Base-by-base conservation (phyloP, 306 rosid species). In the Begonia masoniana region DNA sequence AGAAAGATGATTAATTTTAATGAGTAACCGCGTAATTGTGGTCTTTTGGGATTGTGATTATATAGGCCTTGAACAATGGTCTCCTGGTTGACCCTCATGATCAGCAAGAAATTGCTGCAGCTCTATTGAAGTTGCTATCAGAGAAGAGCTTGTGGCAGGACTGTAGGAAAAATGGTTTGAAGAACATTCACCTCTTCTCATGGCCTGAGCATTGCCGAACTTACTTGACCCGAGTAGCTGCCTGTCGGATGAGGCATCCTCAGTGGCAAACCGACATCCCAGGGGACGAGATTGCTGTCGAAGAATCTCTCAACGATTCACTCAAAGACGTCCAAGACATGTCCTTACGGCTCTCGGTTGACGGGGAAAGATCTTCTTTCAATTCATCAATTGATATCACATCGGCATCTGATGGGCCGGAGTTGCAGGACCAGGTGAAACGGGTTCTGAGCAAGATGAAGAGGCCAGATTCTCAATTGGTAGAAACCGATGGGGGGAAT, bases 131-230 rank as follows among this genome's bases (percentile, higher is more conserved):
- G 74, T 62, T 78, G 71, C 59, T 81, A 65, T 78, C 88, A 0
- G 88, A 81, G 63, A 81, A 81, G 54, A 74, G 70, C 74, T 62
- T 75, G 12, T 81, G 88, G 88, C 50, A 59, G 51, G 88, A 81
- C 9, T 81, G 88, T 55, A 72, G 79, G 69, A 81, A 74, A 57
- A 81, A 78, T 62, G 88, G 88, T 55, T 73, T 74, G 79, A 81
- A 48, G 57, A 69, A 77, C 70, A 81, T 81, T 50, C 88, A 81
- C 67, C 77, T 81, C 35, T 81, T 78, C 64, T 81, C 88, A 7
- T 81, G 88, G 88, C 88, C 84, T 13, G 88, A 76, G 14, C 88
- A 81, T 45, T 81, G 88, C 52, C 82, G 88, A 35, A 81, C 88
- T 50, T 81, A 81, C 72, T 54, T 81, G 65, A 81, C 84, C 13